phyloP scores from a whole-genome alignment of 129 eudicot genomes.

The Saposhnikovia divaricata region DNA sequence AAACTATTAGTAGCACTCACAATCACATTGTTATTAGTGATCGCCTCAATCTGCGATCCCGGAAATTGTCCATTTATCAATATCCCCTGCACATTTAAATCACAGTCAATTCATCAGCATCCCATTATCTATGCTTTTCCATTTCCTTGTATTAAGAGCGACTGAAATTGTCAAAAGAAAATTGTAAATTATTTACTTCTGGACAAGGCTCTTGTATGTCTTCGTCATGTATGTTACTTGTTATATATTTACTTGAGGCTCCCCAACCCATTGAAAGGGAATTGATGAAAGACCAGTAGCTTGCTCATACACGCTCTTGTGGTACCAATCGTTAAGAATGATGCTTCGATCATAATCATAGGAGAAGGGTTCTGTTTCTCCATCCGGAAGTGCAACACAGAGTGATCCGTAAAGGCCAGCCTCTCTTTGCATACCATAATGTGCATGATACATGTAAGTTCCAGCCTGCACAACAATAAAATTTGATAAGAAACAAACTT shows the following conservation, averaged over 20 bases:
- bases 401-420: slow-evolving; percentile 76
- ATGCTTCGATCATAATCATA: slow-evolving; percentile 69
- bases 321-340: slow-evolving; percentile 84
- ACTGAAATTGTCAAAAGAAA: slow-evolving; percentile 31
- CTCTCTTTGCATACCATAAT: slow-evolving; percentile 85
- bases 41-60: not conserved
- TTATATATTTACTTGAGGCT: slow-evolving; percentile 57
- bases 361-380: slow-evolving; percentile 55
- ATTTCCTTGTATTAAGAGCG: slow-evolving; percentile 78
- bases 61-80: slow-evolving; percentile 9
- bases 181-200: not conserved
- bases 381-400: slow-evolving; percentile 47
- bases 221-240: not conserved
- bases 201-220: not conserved
- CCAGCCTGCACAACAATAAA: slow-evolving; percentile 50
- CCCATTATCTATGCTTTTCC: too few relatives aligned
- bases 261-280: slow-evolving; percentile 82
- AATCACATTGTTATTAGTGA: slow-evolving; percentile 6
- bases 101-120: too few relatives aligned
- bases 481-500: not conserved
- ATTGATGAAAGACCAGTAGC: slow-evolving; percentile 59
- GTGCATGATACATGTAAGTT: slow-evolving; percentile 85
- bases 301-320: slow-evolving; percentile 58
- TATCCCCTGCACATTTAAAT: not conserved
- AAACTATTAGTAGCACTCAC: slow-evolving; percentile 5